Evolutionary conservation across 2,329 filamentous ascomycete genomes (phyloP).

Genomic region (Chaetomium sp.): DNA sequence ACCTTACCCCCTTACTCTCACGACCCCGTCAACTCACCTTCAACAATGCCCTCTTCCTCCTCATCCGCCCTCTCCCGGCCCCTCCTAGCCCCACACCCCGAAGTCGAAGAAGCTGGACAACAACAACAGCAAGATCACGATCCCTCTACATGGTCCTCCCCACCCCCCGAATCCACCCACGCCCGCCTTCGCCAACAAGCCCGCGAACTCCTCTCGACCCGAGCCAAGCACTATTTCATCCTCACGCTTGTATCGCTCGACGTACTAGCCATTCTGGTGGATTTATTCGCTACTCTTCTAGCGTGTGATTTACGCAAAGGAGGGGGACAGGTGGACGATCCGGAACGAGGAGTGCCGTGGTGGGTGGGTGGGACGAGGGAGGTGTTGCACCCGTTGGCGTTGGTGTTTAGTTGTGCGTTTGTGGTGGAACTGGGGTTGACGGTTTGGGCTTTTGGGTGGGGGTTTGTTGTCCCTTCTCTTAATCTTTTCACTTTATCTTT

Average conservation of each 20-base stretch:
- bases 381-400: slow-evolving; percentile 43
- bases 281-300: slow-evolving; percentile 43
- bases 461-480: slow-evolving; percentile 35
- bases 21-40: too few relatives aligned
- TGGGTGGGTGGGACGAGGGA: slow-evolving; percentile 36
- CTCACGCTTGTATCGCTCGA: slow-evolving; percentile 41
- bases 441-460: slow-evolving; percentile 54
- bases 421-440: slow-evolving; percentile 54
- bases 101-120: too few relatives aligned
- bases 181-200: background rate
- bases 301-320: slow-evolving; percentile 40
- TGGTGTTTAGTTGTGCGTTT: slow-evolving; percentile 38
- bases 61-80: too few relatives aligned
- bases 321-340: slow-evolving; percentile 17
- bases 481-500: too few relatives aligned
- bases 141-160: too few relatives aligned
- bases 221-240: slow-evolving; percentile 39
- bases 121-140: too few relatives aligned
- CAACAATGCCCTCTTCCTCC: too few relatives aligned
- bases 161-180: background rate
- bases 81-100: too few relatives aligned
- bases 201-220: slow-evolving; percentile 17
- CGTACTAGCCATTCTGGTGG: slow-evolving; percentile 38
- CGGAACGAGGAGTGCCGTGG: slow-evolving; percentile 15
- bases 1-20: too few relatives aligned